Evolutionary conservation across 2,329 filamentous ascomycete species (phyloP), one percentile per base, ranked within the genome.

Genomic region (Apiospora saccharicola): DNA sequence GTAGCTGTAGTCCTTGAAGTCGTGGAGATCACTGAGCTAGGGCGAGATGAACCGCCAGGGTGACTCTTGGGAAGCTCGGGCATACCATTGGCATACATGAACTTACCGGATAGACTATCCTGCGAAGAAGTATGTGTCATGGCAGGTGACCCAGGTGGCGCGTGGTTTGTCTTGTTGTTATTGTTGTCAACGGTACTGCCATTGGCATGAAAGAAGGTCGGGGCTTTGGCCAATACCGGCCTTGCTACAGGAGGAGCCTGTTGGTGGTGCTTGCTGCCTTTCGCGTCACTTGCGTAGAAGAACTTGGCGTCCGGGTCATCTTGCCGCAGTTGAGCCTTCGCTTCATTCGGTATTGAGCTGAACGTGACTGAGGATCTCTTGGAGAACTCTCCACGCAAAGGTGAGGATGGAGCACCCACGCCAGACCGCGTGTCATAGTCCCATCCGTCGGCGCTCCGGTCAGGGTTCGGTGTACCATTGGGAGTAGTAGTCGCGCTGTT

Each of bases 231-330:
- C 68, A 78, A 72, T 67, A 73, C 68, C 37, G 77, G 79, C 46
- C 79, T 80, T 19, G 71, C 75, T 71, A 74, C 70, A 26, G 70
- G 72, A 30, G 71, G 68, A 14, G 83, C 84, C 44, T 83, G 83
- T 41, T 83, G 78, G 69, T 79, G 77, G 70, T 77, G 80, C 72
- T 81, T 79, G 70, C 78, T 75, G 30, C 85, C 82, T 76, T 89
- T 91, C 51, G 89, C 93, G 76, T 98, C 94, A 80, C 91, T 94
- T 41, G 95, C 96, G 80, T 97, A 95, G 81, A 99, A 98, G 87
- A 98, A 98, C 84, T 94, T 96, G 70, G 92, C 83, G 70, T 89
- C 87, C 26, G 79, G 76, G 73, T 72, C 44, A 70, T 72, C 77
- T 77, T 81, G 76, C 73, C 76, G 80, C 64, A 77, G 73, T 30